Percentiles rank a stretch among this genome's conserved stretches.
phyloP scores from a whole-genome alignment of 2,329 filamentous ascomycete species.

The Diaporthe ilicicola region DNA sequence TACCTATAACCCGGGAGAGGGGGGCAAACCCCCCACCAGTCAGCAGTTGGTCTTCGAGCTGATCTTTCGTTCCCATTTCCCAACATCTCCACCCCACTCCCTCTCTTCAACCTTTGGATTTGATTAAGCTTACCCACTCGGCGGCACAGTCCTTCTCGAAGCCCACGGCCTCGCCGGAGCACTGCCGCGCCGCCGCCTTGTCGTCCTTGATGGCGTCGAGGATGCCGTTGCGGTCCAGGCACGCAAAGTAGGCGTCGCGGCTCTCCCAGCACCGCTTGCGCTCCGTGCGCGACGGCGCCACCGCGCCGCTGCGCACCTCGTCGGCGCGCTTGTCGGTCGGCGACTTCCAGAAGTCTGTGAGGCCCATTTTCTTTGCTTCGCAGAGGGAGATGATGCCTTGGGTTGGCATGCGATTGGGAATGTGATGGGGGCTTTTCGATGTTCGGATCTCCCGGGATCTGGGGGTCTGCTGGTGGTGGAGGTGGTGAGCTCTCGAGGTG shows the following conservation, averaged over 20 bases:
- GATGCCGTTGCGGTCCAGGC: conserved; percentile 83
- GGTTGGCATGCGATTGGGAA: conserved; percentile 4
- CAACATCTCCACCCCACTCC: too few relatives aligned
- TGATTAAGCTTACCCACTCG: conserved; percentile 80
- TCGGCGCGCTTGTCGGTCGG: conserved; percentile 56
- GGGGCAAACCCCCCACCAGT: neutral
- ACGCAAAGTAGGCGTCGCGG: conserved; percentile 87
- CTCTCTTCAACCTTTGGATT: too few relatives aligned
- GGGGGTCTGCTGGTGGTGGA: neutral
- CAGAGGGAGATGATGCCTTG: conserved; percentile 17
- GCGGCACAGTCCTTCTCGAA: conserved; percentile 88
- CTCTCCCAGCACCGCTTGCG: conserved; percentile 89
- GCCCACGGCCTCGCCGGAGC: conserved; percentile 52
- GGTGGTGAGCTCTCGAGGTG: neutral
- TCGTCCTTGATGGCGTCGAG: conserved; percentile 69
- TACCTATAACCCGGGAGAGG: conserved; percentile 65
- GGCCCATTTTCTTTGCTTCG: conserved; percentile 51
- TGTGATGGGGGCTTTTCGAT: neutral
- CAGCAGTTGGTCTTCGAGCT: neutral
- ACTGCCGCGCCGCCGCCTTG: conserved; percentile 49
- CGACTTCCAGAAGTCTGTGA: conserved; percentile 53
- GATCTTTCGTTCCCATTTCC: too few relatives aligned
- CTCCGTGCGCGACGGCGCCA: conserved; percentile 86
- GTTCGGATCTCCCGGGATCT: neutral
- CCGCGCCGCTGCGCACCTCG: conserved; percentile 63